Evolutionary conservation across 2,329 filamentous ascomycete genomes (phyloP), one percentile per base, ranked within the genome.

Genomic region (Coniosporium tulheliwenetii): DNA sequence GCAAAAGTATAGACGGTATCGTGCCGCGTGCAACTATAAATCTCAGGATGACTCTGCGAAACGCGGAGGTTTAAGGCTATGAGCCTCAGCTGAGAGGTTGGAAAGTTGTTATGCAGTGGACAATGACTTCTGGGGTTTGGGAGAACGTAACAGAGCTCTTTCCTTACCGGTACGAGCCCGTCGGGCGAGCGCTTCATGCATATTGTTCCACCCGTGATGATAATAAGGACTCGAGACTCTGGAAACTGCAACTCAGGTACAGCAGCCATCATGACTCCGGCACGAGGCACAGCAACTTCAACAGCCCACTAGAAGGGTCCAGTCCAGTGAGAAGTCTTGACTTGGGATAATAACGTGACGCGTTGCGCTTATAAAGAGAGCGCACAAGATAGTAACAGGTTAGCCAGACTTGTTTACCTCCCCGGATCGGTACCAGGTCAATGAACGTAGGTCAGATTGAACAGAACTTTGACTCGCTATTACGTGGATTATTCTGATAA

Each of bases 141-240:
- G 12, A 31, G 36, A 37, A 26, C 8, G 29, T 16, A 16, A 32
- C 10, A 10, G 15, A 14, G 10, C 19, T 32, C 30, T 37, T 8
- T 41, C 51, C 40, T 47, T 47, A 83, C 81, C 5, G 87, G 87
- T 31, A 91, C 71, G 41, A 93, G 75, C 1, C 87, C 87, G 48
- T 85, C 75, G 8, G 74, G 71, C 8, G 85, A 85, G 41, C 78
- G 79, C 55, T 81, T 77, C 87, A 95, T 94, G 63, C 85, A 94
- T 52, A 94, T 94, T 5, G 81, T 86, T 36, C 81, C 82, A 56
- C 84, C 86, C 10, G 87, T 94, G 66, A 93, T 89, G 60, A 94
- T 84, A 52, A 94, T 81, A 48, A 95, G 69, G 10, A 95, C 82
- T 43, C 83, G 72, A 16, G 84, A 85, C 58, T 93, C 85, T 9